phyloP scores from a whole-genome alignment of 176 grass and related monocot genomes.

The Oryza rufipogon region DNA sequence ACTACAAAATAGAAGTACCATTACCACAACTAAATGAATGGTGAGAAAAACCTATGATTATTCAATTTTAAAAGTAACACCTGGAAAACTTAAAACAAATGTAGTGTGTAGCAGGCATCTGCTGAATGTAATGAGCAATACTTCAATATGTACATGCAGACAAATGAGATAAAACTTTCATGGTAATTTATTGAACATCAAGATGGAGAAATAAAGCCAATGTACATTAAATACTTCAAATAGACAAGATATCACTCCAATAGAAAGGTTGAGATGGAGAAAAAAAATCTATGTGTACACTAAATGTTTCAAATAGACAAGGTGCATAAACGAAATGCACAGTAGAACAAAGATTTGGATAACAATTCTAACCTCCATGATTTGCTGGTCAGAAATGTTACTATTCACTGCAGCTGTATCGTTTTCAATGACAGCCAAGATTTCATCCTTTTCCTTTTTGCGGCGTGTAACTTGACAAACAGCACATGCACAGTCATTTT shows the following conservation, averaged over 20 bases:
- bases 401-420: conserved; percentile 43
- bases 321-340: neutral
- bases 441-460: conserved; percentile 76
- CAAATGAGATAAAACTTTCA: conserved; percentile 5
- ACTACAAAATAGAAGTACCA: neutral
- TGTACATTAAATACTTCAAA: too few species aligned
- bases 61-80: neutral
- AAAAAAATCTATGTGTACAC: neutral
- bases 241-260: neutral
- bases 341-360: conserved; percentile 24
- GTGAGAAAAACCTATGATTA: neutral
- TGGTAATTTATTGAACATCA: conserved; percentile 7
- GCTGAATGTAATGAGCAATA: neutral
- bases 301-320: conserved; percentile 19
- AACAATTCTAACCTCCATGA: conserved; percentile 58
- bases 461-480: conserved; percentile 83
- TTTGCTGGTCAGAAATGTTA: conserved; percentile 51
- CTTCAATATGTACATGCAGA: neutral
- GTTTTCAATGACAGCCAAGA: conserved; percentile 48
- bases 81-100: conserved; percentile 1
- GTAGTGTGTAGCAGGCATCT: neutral
- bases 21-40: conserved; percentile 8
- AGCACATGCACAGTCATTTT: conserved; percentile 74
- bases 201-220: conserved; percentile 20
- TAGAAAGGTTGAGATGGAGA: neutral